Conservation (phyloP, 2,329 filamentous ascomycete species). For the Colletotrichum salicis region DNA sequence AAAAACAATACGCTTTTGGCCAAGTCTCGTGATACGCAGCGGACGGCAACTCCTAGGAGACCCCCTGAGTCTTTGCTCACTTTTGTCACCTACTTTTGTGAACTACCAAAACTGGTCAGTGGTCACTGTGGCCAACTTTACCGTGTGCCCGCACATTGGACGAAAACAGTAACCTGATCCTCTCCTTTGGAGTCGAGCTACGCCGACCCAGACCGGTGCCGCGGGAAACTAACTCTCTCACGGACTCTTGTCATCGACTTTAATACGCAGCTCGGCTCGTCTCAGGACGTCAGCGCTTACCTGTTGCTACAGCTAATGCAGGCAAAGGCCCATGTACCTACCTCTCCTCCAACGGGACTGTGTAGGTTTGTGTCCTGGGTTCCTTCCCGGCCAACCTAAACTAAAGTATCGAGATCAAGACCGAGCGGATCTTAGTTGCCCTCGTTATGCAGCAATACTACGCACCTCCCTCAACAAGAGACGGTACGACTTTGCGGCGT, state of each 20-base stretch:
- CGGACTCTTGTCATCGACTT: constrained; percentile 20
- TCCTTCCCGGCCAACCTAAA: constrained; percentile 27
- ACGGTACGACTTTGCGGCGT: constrained; percentile 20
- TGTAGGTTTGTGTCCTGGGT: background rate
- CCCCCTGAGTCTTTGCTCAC: background rate
- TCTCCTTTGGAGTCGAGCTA: constrained; percentile 4
- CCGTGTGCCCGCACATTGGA: background rate
- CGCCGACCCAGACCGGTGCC: constrained; percentile 20
- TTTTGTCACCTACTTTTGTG: background rate
- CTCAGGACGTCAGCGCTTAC: constrained; percentile 21
- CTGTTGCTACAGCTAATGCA: background rate
- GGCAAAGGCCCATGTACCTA: background rate
- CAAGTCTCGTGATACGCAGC: constrained; percentile 7
- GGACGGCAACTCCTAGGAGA: background rate
- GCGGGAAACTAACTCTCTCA: constrained; percentile 17
- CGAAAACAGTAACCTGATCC: constrained; percentile 1
- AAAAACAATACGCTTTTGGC: background rate
- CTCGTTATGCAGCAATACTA: constrained; percentile 13
- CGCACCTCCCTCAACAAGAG: constrained; percentile 25
- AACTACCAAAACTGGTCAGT: background rate
- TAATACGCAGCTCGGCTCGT: constrained; percentile 13
- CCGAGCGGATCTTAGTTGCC: constrained; percentile 12
- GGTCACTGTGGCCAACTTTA: background rate
- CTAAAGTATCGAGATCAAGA: constrained; percentile 17
- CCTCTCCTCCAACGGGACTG: background rate